Conservation (phyloP, 2,329 filamentous ascomycete genomes). For the Colletotrichum viniferum region DNA sequence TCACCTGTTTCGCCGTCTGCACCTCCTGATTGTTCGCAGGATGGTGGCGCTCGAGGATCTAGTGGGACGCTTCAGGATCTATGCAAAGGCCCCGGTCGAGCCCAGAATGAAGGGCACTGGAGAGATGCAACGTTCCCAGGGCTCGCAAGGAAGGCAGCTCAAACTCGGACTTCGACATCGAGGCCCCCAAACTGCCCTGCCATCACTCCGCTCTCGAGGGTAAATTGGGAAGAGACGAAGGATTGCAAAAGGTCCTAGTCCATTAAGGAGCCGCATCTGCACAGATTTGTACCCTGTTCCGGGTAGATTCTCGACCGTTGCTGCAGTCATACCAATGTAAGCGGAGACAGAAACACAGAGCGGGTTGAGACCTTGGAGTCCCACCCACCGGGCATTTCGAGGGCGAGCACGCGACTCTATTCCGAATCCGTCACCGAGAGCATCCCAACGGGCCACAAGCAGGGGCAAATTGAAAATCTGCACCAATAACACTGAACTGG, state of each 20-base stretch:
- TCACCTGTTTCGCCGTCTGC: neutral
- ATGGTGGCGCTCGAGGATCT: neutral
- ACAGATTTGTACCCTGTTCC: neutral
- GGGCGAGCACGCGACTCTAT: conserved; percentile 1
- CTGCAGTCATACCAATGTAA: neutral
- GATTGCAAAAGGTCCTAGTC: neutral
- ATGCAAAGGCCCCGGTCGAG: neutral
- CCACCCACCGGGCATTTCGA: neutral
- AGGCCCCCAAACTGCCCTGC: neutral
- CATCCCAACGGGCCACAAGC: neutral
- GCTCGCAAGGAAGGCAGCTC: neutral
- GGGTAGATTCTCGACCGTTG: neutral
- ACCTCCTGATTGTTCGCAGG: neutral
- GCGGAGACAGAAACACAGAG: neutral
- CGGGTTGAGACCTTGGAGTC: neutral
- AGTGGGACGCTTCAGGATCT: neutral
- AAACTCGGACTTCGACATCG: neutral
- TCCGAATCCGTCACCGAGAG: conserved; percentile 5
- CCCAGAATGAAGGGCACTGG: neutral
- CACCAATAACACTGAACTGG: neutral
- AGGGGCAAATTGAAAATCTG: neutral
- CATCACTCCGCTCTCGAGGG: neutral
- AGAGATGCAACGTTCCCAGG: neutral
- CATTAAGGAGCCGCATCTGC: neutral
- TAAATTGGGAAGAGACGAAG: neutral